Evolutionary conservation across 139 green algal species (phyloP).

Genomic region (Zygnema cylindricum): DNA sequence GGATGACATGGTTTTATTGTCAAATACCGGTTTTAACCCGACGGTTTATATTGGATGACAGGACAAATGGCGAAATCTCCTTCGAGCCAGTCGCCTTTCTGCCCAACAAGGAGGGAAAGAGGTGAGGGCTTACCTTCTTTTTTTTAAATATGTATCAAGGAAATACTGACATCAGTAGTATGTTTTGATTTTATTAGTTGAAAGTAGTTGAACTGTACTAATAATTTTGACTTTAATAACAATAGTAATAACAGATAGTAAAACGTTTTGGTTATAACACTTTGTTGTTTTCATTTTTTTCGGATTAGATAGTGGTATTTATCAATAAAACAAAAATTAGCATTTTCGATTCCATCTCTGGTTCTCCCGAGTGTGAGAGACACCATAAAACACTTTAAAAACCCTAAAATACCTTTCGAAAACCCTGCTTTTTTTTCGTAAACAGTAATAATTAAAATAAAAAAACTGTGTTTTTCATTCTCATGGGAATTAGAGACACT

Average conservation of each 20-base stretch:
- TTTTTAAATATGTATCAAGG: background rate
- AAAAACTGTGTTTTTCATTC: conserved; percentile 26
- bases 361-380: too few species aligned
- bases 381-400: too few species aligned
- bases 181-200: background rate
- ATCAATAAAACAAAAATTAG: too few species aligned
- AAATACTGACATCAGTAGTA: background rate
- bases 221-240: background rate
- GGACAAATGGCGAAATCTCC: conserved; percentile 82
- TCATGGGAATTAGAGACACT: background rate
- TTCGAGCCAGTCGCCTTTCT: conserved; percentile 58
- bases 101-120: background rate
- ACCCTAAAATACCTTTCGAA: too few species aligned
- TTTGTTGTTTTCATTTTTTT: background rate
- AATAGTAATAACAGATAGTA: background rate
- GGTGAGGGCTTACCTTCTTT: background rate
- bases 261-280: background rate
- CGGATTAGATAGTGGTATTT: background rate
- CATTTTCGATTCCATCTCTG: too few species aligned
- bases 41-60: conserved; percentile 34
- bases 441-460: conserved; percentile 5
- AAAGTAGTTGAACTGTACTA: background rate
- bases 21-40: background rate
- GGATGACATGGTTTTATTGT: too few species aligned
- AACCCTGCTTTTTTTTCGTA: background rate